These are phyloP conservation scores for Phytopythium mirpurense DNA, from an alignment of 352 stramenopile species.

Conservation along the genomic window DNA sequence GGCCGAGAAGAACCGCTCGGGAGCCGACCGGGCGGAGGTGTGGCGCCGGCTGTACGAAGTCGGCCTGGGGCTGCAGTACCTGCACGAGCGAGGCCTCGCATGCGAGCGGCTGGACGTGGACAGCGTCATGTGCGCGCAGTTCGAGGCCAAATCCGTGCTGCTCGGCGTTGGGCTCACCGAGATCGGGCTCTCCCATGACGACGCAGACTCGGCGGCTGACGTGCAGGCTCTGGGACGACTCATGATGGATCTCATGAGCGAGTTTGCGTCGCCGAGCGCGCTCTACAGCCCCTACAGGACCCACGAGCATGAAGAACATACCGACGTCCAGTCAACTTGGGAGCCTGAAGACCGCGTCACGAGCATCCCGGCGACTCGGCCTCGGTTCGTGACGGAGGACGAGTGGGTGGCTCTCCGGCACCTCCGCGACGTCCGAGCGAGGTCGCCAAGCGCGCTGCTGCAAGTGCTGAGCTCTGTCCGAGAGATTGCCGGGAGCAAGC, in stretches of 20 bases:
- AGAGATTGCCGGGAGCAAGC: too few species aligned
- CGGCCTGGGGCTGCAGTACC: not conserved
- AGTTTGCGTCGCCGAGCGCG: not conserved
- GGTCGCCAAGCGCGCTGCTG: not conserved
- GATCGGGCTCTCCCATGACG: not conserved
- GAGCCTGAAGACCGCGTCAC: too few species aligned
- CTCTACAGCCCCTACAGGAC: too few species aligned
- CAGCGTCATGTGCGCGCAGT: not conserved
- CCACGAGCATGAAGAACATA: too few species aligned
- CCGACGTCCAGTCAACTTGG: too few species aligned
- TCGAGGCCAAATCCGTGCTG: slow-evolving; percentile 1
- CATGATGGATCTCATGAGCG: not conserved
- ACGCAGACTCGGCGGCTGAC: not conserved
- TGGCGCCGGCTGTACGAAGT: not conserved
- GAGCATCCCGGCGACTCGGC: not conserved
- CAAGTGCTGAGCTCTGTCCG: not conserved
- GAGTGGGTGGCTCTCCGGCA: not conserved
- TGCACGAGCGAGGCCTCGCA: not conserved
- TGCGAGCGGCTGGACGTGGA: not conserved
- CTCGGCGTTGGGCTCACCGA: not conserved
- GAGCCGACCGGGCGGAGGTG: not conserved
- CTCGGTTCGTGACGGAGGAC: not conserved
- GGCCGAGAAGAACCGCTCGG: not conserved
- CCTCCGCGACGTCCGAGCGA: not conserved
- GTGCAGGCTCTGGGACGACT: not conserved